phyloP scores from a whole-genome alignment of 805 yeast genomes.

The Candida schatavii region DNA sequence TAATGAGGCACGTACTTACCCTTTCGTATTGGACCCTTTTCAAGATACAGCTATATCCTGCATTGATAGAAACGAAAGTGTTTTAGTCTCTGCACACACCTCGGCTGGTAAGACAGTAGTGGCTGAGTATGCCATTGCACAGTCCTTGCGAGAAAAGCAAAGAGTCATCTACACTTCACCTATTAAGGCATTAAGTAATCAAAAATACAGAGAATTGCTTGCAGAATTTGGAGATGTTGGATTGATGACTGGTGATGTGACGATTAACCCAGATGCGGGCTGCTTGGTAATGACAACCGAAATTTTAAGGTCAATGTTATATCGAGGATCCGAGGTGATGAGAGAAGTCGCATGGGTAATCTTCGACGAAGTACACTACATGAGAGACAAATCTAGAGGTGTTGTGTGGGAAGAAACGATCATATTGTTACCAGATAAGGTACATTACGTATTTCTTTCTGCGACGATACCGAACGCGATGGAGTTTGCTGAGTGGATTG shows the following conservation, averaged over 20 bases:
- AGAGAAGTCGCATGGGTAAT: slow-evolving; percentile 99
- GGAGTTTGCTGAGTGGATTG: slow-evolving; percentile 99
- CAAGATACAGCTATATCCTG: slow-evolving; percentile 96
- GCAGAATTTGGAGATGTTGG: slow-evolving; percentile 98
- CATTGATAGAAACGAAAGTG: slow-evolving; percentile 92
- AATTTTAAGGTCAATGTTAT: slow-evolving; percentile 93
- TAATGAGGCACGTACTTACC: slow-evolving; percentile 83
- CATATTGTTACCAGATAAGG: slow-evolving; percentile 92
- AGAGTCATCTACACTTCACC: slow-evolving; percentile 95
- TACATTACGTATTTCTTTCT: slow-evolving; percentile 86
- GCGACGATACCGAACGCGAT: slow-evolving; percentile 98
- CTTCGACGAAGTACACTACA: slow-evolving; percentile 97
- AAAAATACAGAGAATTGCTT: slow-evolving; percentile 85
- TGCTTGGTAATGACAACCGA: slow-evolving; percentile 99
- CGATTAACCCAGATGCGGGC: slow-evolving; percentile 97
- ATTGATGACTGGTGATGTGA: slow-evolving; percentile 98
- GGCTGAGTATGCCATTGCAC: slow-evolving; percentile 96
- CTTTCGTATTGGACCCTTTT: slow-evolving; percentile 92
- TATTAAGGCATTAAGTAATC: slow-evolving; percentile 91
- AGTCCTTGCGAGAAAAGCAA: slow-evolving; percentile 85
- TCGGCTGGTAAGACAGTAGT: slow-evolving; percentile 98
- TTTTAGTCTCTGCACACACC: slow-evolving; percentile 94
- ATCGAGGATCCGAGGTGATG: slow-evolving; percentile 96
- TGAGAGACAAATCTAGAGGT: slow-evolving; percentile 97
- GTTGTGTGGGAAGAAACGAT: slow-evolving; percentile 99